Evolutionary conservation across 352 stramenopile species (phyloP), one percentile per base, ranked within the genome.

Genomic region (Pythium phragmitis): DNA sequence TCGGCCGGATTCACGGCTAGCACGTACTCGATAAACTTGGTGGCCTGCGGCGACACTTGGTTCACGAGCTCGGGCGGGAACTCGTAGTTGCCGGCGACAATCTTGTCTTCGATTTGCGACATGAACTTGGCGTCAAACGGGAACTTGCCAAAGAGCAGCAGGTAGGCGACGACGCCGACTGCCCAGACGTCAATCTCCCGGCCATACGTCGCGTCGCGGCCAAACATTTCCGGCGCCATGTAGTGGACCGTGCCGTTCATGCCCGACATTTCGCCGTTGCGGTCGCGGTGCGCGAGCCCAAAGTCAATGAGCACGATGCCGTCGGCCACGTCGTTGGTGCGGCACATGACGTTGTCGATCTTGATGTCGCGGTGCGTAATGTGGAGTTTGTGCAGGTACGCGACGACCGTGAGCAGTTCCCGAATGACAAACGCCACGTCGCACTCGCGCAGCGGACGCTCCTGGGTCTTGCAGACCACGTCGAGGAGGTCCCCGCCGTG

Each of bases 231-330:
- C 1, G 86, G 86, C 7, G 86, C 86, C 83, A 94, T 92, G 64
- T 90, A 94, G 65, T 92, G 86, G 51, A 78, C 77, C 57, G 86
- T 92, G 54, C 86, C 86, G 65, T 91, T 91, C 79, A 94, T 91
- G 26, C 86, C 86, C 2, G 60, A 77, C 81, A 92, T 91, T 9
- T 42, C 56, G 28, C 75, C 74, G 9, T 77, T 62, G 17, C 63
- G 80, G 19, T 73, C 73, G 37, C 75, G 67, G 60, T 94, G 79
- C 19, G 86, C 83, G 39, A 94, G 72, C 2, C 86, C 86, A 76
- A 94, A 94, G 60, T 94, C 86, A 34, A 94, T 88, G 14, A 94
- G 73, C 64, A 91, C 45, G 30, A 91, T 73, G 43, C 84, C 80
- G 30, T 79, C 71, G 16, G 61, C 64, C 7, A 87, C 37, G 50